Evolutionary conservation across 2,329 filamentous ascomycete species (phyloP).

Genomic region (Penicillium sp.): DNA sequence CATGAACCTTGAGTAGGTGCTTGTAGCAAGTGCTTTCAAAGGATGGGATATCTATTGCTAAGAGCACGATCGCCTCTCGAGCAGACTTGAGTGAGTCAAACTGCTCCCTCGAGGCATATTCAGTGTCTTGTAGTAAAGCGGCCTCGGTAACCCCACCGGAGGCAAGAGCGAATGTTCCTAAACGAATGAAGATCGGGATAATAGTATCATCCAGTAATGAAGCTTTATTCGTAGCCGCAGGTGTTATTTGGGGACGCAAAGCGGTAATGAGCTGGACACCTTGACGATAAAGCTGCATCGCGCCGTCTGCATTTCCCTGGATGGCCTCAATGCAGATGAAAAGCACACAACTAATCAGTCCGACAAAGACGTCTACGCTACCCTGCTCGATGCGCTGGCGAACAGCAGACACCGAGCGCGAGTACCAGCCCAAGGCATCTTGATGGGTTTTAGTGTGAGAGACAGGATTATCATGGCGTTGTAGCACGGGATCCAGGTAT

Average conservation of each 20-base stretch:
- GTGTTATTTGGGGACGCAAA: conserved; percentile 17
- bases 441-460: conserved; percentile 21
- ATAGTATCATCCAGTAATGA: conserved; percentile 28
- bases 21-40: conserved; percentile 25
- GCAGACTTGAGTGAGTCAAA: conserved; percentile 27
- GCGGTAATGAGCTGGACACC: conserved; percentile 29
- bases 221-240: conserved; percentile 6
- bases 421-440: conserved; percentile 35
- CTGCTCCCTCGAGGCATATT: not conserved
- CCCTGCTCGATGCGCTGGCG: conserved; percentile 28
- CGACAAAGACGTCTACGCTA: conserved; percentile 27
- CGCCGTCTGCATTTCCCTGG: conserved; percentile 27
- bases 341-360: conserved; percentile 34
- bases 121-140: conserved; percentile 16
- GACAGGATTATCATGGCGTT: not conserved
- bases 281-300: conserved; percentile 31
- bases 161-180: conserved; percentile 25
- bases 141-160: conserved; percentile 14
- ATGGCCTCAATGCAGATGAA: conserved; percentile 38
- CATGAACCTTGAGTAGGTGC: conserved; percentile 13
- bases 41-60: conserved; percentile 25
- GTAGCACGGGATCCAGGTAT: conserved; percentile 8
- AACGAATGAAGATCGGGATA: conserved; percentile 31
- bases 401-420: conserved; percentile 31
- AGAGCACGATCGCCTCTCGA: conserved; percentile 27